phyloP scores from a whole-genome alignment of 768 basidiomycete species.

The Mycena rosella region DNA sequence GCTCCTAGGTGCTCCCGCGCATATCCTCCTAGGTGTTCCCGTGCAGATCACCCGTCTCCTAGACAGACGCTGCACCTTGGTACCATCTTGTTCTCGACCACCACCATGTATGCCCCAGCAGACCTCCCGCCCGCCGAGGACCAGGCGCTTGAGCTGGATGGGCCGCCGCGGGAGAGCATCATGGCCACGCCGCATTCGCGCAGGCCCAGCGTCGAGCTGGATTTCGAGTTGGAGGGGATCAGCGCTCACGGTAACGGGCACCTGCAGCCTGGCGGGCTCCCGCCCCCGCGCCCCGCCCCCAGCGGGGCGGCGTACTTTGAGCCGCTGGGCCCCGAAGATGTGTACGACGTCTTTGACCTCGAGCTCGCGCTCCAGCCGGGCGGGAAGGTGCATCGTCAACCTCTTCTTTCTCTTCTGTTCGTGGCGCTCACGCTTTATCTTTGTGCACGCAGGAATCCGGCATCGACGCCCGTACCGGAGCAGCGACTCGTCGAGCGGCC shows the following conservation, averaged over 20 bases:
- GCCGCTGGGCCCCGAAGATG: constrained; percentile 33
- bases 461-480: constrained; percentile 35
- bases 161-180: neutral
- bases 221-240: neutral
- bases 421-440: neutral
- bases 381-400: constrained; percentile 34
- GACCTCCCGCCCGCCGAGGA: constrained; percentile 8
- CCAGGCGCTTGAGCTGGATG: constrained; percentile 6
- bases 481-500: constrained; percentile 26
- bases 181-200: constrained; percentile 12
- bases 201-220: constrained; percentile 19
- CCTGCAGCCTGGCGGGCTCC: too few relatives aligned
- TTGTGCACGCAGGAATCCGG: constrained; percentile 16
- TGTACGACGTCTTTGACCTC: constrained; percentile 41
- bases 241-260: neutral
- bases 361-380: constrained; percentile 32
- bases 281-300: neutral
- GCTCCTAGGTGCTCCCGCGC: constrained; percentile 19
- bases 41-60: neutral
- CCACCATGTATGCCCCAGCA: constrained; percentile 14
- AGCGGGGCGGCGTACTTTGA: constrained; percentile 17
- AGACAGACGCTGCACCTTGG: neutral
- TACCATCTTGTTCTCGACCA: constrained; percentile 8
- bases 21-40: constrained; percentile 22
- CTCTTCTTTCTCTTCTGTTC: neutral